Conservation (phyloP, 192 early-diverging fungal species). For the Coemansia sp. region DNA sequence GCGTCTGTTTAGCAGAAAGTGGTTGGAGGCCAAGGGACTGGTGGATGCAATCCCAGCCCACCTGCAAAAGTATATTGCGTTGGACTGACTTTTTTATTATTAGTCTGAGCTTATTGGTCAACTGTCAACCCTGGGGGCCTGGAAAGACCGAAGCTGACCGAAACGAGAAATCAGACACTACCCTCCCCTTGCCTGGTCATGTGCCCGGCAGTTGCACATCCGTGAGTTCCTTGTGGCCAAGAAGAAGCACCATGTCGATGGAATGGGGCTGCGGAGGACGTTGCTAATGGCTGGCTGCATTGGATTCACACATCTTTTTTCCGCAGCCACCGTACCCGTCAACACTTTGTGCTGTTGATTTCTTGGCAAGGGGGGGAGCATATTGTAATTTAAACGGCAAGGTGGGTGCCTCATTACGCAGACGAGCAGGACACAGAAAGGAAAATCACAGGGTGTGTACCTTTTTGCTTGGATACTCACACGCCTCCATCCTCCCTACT, state of each 20-base stretch:
- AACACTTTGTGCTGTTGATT: background rate
- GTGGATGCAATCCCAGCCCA: slow-evolving; percentile 71
- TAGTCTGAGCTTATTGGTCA: too few relatives aligned
- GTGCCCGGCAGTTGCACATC: background rate
- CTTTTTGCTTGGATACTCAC: too few relatives aligned
- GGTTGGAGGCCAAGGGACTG: slow-evolving; percentile 85
- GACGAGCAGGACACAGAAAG: too few relatives aligned
- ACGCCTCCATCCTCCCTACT: too few relatives aligned
- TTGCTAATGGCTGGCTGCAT: background rate
- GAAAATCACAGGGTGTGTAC: too few relatives aligned
- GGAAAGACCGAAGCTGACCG: too few relatives aligned
- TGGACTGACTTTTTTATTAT: slow-evolving; percentile 35
- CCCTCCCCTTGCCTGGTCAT: background rate
- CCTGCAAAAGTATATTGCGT: slow-evolving; percentile 78
- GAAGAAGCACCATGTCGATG: background rate
- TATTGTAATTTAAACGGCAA: too few relatives aligned
- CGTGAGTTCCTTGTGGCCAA: background rate
- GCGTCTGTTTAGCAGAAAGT: slow-evolving; percentile 72
- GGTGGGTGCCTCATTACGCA: too few relatives aligned
- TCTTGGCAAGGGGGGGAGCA: slow-evolving; percentile 3
- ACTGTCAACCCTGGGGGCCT: too few relatives aligned
- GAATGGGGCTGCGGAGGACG: background rate
- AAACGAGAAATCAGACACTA: too few relatives aligned
- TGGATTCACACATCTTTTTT: background rate
- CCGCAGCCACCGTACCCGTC: background rate